Conservation (phyloP, 148 eudicot genomes). For the Fagopyrum tataricum region DNA sequence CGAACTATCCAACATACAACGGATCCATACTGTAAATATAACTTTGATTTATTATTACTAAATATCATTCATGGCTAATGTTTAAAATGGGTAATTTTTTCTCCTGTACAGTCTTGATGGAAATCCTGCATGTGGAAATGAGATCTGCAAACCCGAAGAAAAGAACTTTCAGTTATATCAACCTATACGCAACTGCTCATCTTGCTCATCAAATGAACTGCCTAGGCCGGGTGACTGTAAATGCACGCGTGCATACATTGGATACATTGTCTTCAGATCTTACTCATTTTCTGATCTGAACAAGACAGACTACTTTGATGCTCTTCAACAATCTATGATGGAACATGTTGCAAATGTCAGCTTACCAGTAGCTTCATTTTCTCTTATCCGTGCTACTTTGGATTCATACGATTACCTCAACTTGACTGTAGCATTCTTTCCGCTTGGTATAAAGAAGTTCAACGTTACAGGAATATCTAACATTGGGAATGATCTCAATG, state of each 20-base stretch:
- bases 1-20: conserved; percentile 19
- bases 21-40: conserved; percentile 33
- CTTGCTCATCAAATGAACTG: conserved; percentile 33
- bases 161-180: background rate
- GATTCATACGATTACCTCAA: conserved; percentile 32
- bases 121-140: background rate
- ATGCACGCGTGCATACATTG: conserved; percentile 67
- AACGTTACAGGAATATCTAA: conserved; percentile 48
- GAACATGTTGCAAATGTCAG: background rate
- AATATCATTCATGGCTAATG: background rate
- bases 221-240: conserved; percentile 54
- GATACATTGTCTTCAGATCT: conserved; percentile 46
- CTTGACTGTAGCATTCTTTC: conserved; percentile 46
- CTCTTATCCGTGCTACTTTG: conserved; percentile 32
- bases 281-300: conserved; percentile 49
- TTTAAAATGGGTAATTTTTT: background rate
- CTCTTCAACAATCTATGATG: conserved; percentile 33
- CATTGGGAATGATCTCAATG: conserved; percentile 49
- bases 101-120: background rate
- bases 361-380: conserved; percentile 67
- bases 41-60: background rate
- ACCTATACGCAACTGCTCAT: conserved; percentile 30
- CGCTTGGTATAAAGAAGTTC: conserved; percentile 40
- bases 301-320: conserved; percentile 20
- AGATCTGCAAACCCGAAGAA: background rate